Evolutionary conservation across 2,329 filamentous ascomycete genomes (phyloP).

Genomic region (Rachicladosporium sp.): DNA sequence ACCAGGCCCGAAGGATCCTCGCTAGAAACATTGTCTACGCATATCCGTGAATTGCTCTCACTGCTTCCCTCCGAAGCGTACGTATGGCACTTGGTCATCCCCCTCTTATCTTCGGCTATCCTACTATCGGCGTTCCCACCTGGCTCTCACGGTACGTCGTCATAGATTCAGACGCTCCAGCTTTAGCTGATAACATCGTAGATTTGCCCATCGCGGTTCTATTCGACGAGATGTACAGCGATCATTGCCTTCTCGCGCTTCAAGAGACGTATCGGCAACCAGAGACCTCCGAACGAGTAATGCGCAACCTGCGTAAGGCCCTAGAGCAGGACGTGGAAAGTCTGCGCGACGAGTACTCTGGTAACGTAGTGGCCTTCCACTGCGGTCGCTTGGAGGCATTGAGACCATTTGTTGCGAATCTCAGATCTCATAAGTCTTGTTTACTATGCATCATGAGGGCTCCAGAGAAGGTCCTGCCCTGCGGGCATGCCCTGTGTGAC

Average conservation of each 20-base stretch:
- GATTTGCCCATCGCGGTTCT: conserved; percentile 4
- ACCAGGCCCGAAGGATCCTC: conserved; percentile 12
- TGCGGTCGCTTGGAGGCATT: neutral
- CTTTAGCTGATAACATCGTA: neutral
- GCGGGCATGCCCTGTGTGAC: conserved; percentile 25
- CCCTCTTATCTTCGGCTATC: conserved; percentile 16
- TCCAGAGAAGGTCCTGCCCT: conserved; percentile 23
- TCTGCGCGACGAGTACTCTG: neutral
- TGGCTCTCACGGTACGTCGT: conserved; percentile 12
- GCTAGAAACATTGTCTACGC: conserved; percentile 8
- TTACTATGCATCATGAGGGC: conserved; percentile 18
- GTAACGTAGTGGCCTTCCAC: neutral
- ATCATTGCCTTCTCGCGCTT: conserved; percentile 1
- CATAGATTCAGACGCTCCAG: neutral
- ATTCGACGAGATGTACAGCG: conserved; percentile 4
- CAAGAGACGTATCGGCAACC: neutral
- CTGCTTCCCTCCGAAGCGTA: conserved; percentile 14
- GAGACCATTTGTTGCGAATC: neutral
- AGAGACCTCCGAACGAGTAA: neutral
- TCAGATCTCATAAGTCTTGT: conserved; percentile 13
- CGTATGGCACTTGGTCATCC: conserved; percentile 13
- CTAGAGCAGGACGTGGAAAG: neutral
- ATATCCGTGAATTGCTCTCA: conserved; percentile 12
- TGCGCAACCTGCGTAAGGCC: no score
- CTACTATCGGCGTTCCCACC: conserved; percentile 16